Base-by-base conservation (phyloP, 208 protist genomes). In the Porcisia deanei region DNA sequence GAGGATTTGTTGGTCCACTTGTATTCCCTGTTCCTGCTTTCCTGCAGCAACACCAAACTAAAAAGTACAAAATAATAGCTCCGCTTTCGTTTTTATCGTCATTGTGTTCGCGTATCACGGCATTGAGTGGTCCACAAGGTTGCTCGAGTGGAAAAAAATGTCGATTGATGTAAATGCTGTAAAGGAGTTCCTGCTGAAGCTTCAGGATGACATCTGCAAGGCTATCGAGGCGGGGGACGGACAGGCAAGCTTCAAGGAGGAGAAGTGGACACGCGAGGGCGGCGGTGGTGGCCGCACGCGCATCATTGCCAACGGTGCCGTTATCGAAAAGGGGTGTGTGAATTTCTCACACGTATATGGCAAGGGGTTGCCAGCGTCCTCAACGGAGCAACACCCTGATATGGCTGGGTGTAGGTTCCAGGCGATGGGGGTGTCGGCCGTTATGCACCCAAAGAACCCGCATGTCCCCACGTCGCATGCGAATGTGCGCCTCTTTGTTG, bases 401-500 rank as follows among this genome's bases (percentile, higher is more conserved):
- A 77, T 91, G 58, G 80, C 71, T 20, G 79, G 80, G 4, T 73
- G 75, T 20, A 65, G 76, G 34, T 98, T 91, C 54, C 86, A 91
- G 64, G 94, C 93, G 30, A 88, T 91, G 53, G 94, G 94, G 52
- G 85, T 98, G 22, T 93, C 86, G 59, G 59, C 95, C 1, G 90
- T 98, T 3, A 86, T 98, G 0, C 95, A 98, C 77, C 86, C 92
- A 18, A 74, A 73, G 16, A 97, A 92, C 57, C 95, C 95, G 30
- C 77, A 90, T 53, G 81, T 89, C 9, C 95, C 95, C 12, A 98
- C 95, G 7, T 85, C 94, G 30, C 95, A 98, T 77, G 78, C 90
- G 63, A 98, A 98, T 74, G 90, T 95, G 43, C 85, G 94, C 41
- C 91, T 92, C 64, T 98, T 98, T 80, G 83, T 96, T 64, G 84